phyloP scores from a whole-genome alignment of 306 rosid species.

The Gleditsia sinensis region DNA sequence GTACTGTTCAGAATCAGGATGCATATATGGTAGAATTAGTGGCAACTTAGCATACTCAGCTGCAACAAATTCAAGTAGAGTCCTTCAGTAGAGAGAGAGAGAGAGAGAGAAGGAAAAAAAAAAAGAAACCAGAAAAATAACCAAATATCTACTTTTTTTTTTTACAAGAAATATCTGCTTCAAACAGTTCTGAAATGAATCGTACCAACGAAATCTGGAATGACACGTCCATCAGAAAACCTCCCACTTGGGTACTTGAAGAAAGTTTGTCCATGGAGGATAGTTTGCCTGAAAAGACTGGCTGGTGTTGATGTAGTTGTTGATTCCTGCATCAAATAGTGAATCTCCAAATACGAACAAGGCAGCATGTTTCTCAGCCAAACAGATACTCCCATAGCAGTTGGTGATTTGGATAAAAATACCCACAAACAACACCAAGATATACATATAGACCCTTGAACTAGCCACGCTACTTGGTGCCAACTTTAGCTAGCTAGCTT shows the following conservation, averaged over 20 bases:
- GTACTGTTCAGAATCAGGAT: slow-evolving; percentile 31
- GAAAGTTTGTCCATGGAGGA: slow-evolving; percentile 44
- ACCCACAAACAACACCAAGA: background rate
- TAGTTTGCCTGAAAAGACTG: slow-evolving; percentile 25
- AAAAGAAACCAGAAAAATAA: too few species aligned
- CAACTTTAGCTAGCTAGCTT: too few species aligned
- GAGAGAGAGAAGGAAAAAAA: too few species aligned
- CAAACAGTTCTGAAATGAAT: too few species aligned
- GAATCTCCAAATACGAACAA: slow-evolving; percentile 66
- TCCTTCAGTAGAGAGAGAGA: too few species aligned
- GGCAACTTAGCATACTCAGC: slow-evolving; percentile 56
- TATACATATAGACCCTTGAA: background rate
- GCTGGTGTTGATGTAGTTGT: slow-evolving; percentile 52
- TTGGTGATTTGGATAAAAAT: background rate
- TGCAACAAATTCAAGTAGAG: slow-evolving; percentile 15
- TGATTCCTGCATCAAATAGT: slow-evolving; percentile 49
- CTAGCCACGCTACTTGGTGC: background rate
- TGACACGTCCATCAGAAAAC: slow-evolving; percentile 44
- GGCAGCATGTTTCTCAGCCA: slow-evolving; percentile 8
- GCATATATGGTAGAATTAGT: slow-evolving; percentile 42
- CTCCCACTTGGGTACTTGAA: slow-evolving; percentile 50
- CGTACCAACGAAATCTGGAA: slow-evolving; percentile 37
- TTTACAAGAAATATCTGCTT: too few species aligned
- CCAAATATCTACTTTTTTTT: too few species aligned
- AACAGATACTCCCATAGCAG: background rate